Evolutionary conservation across 2,329 filamentous ascomycete genomes (phyloP).

Genomic region (Mariannaea elegans): DNA sequence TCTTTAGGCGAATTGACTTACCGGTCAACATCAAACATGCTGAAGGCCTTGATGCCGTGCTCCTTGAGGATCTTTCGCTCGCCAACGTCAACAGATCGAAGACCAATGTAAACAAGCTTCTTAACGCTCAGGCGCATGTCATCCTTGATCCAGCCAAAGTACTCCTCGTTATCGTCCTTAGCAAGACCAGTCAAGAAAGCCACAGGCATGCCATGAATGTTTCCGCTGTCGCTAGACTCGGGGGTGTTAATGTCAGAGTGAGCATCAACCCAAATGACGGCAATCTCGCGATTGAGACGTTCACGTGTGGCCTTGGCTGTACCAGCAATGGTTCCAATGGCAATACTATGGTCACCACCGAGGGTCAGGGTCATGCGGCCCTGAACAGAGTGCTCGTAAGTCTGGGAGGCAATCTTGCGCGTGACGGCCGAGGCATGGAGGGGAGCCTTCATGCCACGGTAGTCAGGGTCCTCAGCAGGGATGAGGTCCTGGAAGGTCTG

Average conservation of each 20-base stretch:
- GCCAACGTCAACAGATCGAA: conserved; percentile 89
- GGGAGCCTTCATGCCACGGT: conserved; percentile 95
- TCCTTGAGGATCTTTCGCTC: conserved; percentile 94
- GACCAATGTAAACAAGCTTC: conserved; percentile 96
- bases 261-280: conserved; percentile 98
- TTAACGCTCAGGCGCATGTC: conserved; percentile 74
- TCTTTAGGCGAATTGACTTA: conserved; percentile 49
- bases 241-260: conserved; percentile 98
- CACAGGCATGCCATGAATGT: conserved; percentile 98
- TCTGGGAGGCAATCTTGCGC: conserved; percentile 79
- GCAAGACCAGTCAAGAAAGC: conserved; percentile 90
- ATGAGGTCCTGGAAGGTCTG: conserved; percentile 83
- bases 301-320: conserved; percentile 88
- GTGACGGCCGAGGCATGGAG: conserved; percentile 87
- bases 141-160: conserved; percentile 89
- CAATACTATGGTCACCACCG: conserved; percentile 95
- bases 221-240: conserved; percentile 87
- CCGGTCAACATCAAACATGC: conserved; percentile 98
- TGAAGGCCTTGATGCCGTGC: conserved; percentile 92
- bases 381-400: conserved; percentile 84
- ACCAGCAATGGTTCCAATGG: conserved; percentile 91
- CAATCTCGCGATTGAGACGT: conserved; percentile 82
- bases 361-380: conserved; percentile 92
- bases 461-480: conserved; percentile 76
- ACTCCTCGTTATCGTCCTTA: conserved; percentile 75